A percentile compares a stretch with the other conserved stretches of the same genome.
Evolutionary conservation across 208 protist species (phyloP).

Genomic region (Jaenimonas drosophilae): DNA sequence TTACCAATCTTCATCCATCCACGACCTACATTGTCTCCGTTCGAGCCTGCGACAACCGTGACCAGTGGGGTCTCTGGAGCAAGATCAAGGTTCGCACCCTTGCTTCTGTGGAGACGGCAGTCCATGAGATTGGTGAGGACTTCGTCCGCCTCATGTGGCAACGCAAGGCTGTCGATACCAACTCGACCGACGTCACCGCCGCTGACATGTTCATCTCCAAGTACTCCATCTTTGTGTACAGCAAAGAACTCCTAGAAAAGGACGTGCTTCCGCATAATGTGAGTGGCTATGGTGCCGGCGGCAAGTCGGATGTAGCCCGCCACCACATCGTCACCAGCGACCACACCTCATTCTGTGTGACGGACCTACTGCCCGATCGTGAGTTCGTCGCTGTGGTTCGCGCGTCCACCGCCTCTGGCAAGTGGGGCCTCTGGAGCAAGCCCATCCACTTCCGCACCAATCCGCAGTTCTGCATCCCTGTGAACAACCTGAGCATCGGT

Average conservation of each 20-base stretch:
- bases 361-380: constrained; percentile 68
- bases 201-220: constrained; percentile 63
- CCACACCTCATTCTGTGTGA: constrained; percentile 74
- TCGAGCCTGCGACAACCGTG: constrained; percentile 70
- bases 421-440: constrained; percentile 84
- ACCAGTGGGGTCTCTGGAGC: constrained; percentile 85
- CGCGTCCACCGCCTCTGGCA: constrained; percentile 63
- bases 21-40: constrained; percentile 84
- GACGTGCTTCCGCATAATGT: constrained; percentile 24
- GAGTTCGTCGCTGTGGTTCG: constrained; percentile 85
- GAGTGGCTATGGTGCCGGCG: constrained; percentile 71
- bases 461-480: constrained; percentile 77
- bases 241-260: constrained; percentile 22
- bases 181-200: constrained; percentile 4
- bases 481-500: constrained; percentile 81
- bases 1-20: constrained; percentile 68
- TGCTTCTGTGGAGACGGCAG: constrained; percentile 51
- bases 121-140: constrained; percentile 90
- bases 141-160: constrained; percentile 88
- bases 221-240: constrained; percentile 79
- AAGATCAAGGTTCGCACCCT: constrained; percentile 69
- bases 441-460: constrained; percentile 84
- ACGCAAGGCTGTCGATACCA: constrained; percentile 23
- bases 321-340: constrained; percentile 59
- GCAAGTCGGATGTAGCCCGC: constrained; percentile 49